These are phyloP conservation scores for Lentinus tigrinus DNA, from an alignment of 768 basidiomycete genomes.

Conservation along the genomic window DNA sequence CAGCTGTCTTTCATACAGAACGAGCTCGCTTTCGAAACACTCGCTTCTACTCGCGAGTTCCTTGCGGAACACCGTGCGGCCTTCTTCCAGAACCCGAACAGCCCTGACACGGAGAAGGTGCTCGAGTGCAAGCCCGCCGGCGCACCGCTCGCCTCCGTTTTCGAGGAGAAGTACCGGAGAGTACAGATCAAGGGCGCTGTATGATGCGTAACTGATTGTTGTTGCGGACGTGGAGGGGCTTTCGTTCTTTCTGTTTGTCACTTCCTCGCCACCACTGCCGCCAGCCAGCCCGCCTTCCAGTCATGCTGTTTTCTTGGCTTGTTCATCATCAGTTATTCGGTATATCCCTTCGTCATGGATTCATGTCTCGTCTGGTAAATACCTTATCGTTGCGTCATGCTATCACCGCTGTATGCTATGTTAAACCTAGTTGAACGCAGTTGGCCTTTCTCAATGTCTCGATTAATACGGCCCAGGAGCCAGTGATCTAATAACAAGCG, in stretches of 20 bases:
- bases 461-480: neutral
- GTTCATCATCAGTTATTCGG: neutral
- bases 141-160: slow-evolving; percentile 55
- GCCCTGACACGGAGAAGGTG: slow-evolving; percentile 59
- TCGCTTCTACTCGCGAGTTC: slow-evolving; percentile 65
- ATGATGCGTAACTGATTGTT: slow-evolving; percentile 32
- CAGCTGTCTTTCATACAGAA: slow-evolving; percentile 74
- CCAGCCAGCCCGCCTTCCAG: neutral
- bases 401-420: neutral
- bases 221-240: neutral
- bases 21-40: slow-evolving; percentile 81
- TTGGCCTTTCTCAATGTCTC: no score
- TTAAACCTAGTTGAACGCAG: neutral
- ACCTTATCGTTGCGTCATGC: neutral
- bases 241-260: neutral
- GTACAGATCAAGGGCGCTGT: slow-evolving; percentile 93
- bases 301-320: neutral
- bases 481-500: no score
- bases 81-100: slow-evolving; percentile 62
- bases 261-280: neutral
- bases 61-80: slow-evolving; percentile 67
- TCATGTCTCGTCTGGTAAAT: neutral
- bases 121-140: slow-evolving; percentile 72
- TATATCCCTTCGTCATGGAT: neutral
- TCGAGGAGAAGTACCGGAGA: slow-evolving; percentile 82